These are phyloP conservation scores for Rhizopus arrhizus DNA, from an alignment of 371 early-diverging fungal species.

Conservation along the genomic window DNA sequence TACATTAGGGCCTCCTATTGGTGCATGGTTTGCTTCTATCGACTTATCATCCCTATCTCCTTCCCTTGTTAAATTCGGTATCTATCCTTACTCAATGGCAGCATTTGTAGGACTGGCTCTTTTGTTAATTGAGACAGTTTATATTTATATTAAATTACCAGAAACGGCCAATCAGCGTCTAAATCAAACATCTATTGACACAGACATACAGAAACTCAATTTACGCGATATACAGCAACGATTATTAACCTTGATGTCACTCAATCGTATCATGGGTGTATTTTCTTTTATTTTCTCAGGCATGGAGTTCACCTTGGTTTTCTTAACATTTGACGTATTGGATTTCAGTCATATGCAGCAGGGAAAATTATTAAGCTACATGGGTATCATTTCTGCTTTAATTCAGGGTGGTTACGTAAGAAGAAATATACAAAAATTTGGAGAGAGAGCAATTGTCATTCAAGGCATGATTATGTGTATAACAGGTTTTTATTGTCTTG, in stretches of 20 bases:
- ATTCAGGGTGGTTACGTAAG: slow-evolving; percentile 95
- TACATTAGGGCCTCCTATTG: slow-evolving; percentile 92
- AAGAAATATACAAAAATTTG: slow-evolving; percentile 66
- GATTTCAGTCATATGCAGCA: slow-evolving; percentile 86
- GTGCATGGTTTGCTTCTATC: slow-evolving; percentile 87
- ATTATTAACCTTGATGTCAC: slow-evolving; percentile 46
- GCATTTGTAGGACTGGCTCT: slow-evolving; percentile 85
- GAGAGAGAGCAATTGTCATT: slow-evolving; percentile 71
- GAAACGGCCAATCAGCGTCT: slow-evolving; percentile 65
- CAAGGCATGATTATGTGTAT: slow-evolving; percentile 81
- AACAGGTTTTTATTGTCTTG: slow-evolving; percentile 69
- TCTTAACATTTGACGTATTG: slow-evolving; percentile 90
- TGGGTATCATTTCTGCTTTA: slow-evolving; percentile 85
- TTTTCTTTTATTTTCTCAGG: slow-evolving; percentile 94
- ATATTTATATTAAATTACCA: slow-evolving; percentile 72
- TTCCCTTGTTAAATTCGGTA: slow-evolving; percentile 53
- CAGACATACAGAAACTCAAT: not conserved
- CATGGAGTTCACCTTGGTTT: slow-evolving; percentile 97
- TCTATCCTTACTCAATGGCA: slow-evolving; percentile 80
- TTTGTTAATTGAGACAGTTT: slow-evolving; percentile 77
- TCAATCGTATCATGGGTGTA: slow-evolving; percentile 78
- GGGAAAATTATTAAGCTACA: slow-evolving; percentile 83
- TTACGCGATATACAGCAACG: slow-evolving; percentile 25
- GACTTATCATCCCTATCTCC: slow-evolving; percentile 65
- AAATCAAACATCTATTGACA: slow-evolving; percentile 5